phyloP scores from a whole-genome alignment of 352 stramenopile species.

The Pythium dissotocum region DNA sequence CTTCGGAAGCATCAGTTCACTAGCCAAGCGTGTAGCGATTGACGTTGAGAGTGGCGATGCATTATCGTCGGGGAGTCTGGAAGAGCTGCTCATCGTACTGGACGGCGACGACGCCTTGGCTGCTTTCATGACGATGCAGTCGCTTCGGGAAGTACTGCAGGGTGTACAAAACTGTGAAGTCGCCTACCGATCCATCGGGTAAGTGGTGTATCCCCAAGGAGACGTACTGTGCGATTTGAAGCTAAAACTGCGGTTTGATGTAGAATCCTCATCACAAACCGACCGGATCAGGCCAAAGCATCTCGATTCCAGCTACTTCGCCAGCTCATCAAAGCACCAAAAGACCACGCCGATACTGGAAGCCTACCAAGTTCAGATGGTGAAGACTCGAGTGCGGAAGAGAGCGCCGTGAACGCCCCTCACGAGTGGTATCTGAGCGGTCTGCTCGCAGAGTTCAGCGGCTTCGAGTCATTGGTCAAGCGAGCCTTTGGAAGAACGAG shows the following conservation, averaged over 20 bases:
- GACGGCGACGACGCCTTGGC: constrained; percentile 41
- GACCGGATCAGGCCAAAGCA: not conserved
- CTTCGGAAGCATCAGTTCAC: not conserved
- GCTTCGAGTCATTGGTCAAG: not conserved
- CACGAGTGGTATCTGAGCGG: not conserved
- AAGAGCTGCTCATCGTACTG: constrained; percentile 28
- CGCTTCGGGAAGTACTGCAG: constrained; percentile 19
- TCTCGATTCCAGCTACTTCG: constrained; percentile 51
- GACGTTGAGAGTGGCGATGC: not conserved
- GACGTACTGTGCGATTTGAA: not conserved
- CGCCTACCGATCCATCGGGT: not conserved
- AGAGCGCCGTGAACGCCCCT: not conserved
- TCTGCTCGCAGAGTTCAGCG: not conserved
- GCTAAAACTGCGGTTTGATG: not conserved
- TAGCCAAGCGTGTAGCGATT: not conserved
- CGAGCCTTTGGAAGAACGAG: not conserved
- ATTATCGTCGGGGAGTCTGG: not conserved
- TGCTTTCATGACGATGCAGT: constrained; percentile 44
- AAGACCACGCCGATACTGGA: not conserved
- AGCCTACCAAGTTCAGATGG: not conserved
- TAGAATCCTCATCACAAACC: not conserved
- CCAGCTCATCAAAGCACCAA: constrained; percentile 33
- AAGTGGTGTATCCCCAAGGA: not conserved
- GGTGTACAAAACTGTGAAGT: not conserved
- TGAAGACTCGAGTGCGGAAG: not conserved